Base-by-base conservation (phyloP, 2,329 filamentous ascomycete species). In the Colletotrichum tropicicola region DNA sequence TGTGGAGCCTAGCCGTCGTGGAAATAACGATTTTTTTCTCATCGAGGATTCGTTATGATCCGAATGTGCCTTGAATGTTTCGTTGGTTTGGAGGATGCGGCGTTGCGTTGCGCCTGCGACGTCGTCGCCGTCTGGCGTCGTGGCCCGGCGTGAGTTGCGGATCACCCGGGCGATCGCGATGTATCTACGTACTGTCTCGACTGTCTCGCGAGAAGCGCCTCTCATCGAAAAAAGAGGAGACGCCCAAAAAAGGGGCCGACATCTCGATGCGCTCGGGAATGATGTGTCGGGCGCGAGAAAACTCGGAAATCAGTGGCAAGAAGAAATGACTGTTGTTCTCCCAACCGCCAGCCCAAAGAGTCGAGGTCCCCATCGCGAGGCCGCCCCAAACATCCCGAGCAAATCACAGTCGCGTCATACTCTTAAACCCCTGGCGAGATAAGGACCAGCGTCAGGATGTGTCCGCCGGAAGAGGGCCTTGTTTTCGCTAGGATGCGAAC, bases 321-420 rank as follows among this genome's bases (percentile, higher is more conserved):
- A 41, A 53, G 48, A 64, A 49, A 48, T 25, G 15, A n/a, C 41
- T 10, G 32, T 27, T 60, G n/a, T 48, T 39, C 17, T 54, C 39
- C 48, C 21, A 53, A 44, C 32, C 12, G 15, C 48, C 13, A 25
- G n/a, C 12, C 56, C n/a, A 23, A 30, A 60, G 32, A 35, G 32
- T 15, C 32, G 13, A 35, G 32, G 19, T 43, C 39, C 30, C 4
- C 17, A 43, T 43, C 39, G 19, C 39, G 39, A 43, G 19, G 39
- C 9, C 39, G 55, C 19, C 41, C 56, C 13, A 48, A 32, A n/a
- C 17, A 55, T 51, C 21, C 44, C 44, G 44, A 61, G 28, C 32
- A 51, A 55, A 51, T 43, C 21, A 62, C 37, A 39, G 45, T 62
- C 51, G 62, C 57, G 37, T 45, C 62, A 62, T 61, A 21, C 30